Evolutionary conservation across 495 filamentous ascomycete species (phyloP), one percentile per base, ranked within the genome.

Genomic region (Parathielavia hyrcaniae): DNA sequence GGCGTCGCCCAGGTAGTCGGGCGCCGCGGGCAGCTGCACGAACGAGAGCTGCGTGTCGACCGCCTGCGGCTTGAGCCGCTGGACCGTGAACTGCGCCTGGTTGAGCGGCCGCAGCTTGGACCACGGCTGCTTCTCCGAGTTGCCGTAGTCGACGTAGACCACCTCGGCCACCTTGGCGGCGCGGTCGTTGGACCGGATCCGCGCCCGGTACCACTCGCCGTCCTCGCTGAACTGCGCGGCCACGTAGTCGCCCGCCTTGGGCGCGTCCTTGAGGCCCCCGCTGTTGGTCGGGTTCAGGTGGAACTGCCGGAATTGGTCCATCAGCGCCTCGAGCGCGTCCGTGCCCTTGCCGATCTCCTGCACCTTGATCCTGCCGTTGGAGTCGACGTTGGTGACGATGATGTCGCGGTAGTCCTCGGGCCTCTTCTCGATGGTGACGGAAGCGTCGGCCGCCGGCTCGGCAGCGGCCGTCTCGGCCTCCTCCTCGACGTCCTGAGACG

Each of bases 81-180:
- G 82, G 16, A 79, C 71, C 13, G 78, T 79, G 79, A 96, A 97
- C 67, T 91, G 86, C 6, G 85, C 71, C 65, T 88, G 83, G 49
- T 79, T 79, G 32, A 97, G 79, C 30, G 91, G 82, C 22, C 93
- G 86, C 23, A 99, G 83, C 46, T 77, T 76, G 11, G 83, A 82
- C 89, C 90, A 97, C 4, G 90, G 84, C 38, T 92, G 75, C 64
- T 82, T 82, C 75, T 97, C 95, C 20, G 83, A 85, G 79, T 99
- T 97, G 59, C 95, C 95, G 71, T 92, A 99, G 73, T 99, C 95
- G 61, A 97, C 83, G 75, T 96, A 99, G 14, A 91, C 70, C 6
- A 99, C 84, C 72, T 97, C 91, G 12, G 90, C 87, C 60, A 86
- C 83, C 77, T 95, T 86, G 61, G 85, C 85, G 38, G 88, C 81